Evolutionary conservation across 805 yeast species (phyloP), one percentile per base, ranked within the genome.

Genomic region (Saccharomycopsis lassenensis): DNA sequence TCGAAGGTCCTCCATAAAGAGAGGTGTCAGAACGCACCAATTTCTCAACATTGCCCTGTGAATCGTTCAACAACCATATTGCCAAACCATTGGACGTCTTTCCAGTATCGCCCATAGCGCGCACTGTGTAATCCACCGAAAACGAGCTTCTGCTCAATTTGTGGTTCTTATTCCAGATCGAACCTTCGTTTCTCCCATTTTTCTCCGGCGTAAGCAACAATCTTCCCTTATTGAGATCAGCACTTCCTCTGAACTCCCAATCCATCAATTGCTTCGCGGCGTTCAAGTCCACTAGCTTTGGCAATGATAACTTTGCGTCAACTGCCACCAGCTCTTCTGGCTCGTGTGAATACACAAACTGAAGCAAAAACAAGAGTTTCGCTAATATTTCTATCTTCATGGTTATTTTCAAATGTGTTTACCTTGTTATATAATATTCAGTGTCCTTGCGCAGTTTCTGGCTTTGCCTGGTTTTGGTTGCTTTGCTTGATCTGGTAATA

Each of bases 71-170:
- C 23, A 76, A 52, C 70, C 77, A 76, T 31, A 79, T 55, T 1
- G 80, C 60, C 17, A 77, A 48, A 0, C 84, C 84, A 47, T 80
- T 73, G 10, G 58, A 60, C 1, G 72, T 65, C 29, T 52, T 48
- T 0, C 76, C 77, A 23, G 44, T 44, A 5, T 59, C 57, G 5
- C 81, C 81, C 5, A 69, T 52, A 31, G 82, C 71, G 54, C 91
- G 67, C 46, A 79, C 66, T 2, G 78, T 69, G 31, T 71, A 50
- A 46, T 80, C 86, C 7, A 74, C 46, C 0, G 87, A 69, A 66
- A 75, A 74, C 40, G 61, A 58, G 44, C 14, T 58, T 54, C 16
- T 45, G 41, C 44, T 59, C 34, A 51, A 49, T 7, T 46, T 49
- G 7, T 39, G 46, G 31, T 57, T 52, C 25, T 49, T 50, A 24